Evolutionary conservation across 2,329 filamentous ascomycete genomes (phyloP).

Genomic region (Neocatenulostroma microsporum): DNA sequence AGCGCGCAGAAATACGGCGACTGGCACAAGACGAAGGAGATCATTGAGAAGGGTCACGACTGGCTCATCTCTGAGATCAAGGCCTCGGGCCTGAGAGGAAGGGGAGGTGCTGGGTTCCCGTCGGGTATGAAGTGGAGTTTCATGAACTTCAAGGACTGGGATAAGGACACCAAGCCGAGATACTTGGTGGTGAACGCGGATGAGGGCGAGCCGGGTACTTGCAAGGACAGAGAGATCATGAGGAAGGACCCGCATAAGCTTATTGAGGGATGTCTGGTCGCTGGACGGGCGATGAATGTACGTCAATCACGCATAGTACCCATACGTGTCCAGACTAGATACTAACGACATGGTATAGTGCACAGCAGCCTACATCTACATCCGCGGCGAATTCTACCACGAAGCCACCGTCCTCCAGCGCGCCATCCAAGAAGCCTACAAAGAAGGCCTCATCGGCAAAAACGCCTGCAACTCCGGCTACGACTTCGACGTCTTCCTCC

Average conservation of each 20-base stretch:
- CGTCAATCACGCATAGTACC: slow-evolving; percentile 8
- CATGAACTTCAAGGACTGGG: slow-evolving; percentile 99
- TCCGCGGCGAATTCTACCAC: slow-evolving; percentile 95
- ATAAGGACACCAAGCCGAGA: slow-evolving; percentile 90
- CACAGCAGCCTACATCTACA: slow-evolving; percentile 97
- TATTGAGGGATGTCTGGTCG: slow-evolving; percentile 90
- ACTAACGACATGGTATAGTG: slow-evolving; percentile 39
- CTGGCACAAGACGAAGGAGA: slow-evolving; percentile 99
- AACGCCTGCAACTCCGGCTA: slow-evolving; percentile 96
- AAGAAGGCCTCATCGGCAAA: slow-evolving; percentile 90
- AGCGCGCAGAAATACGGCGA: slow-evolving; percentile 96
- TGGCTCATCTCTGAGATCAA: slow-evolving; percentile 99
- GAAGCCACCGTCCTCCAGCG: slow-evolving; percentile 89
- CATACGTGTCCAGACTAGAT: too few relatives aligned
- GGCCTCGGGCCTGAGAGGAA: slow-evolving; percentile 86
- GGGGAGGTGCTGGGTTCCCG: slow-evolving; percentile 95
- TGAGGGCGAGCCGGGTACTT: slow-evolving; percentile 96
- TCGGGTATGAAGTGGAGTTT: slow-evolving; percentile 97
- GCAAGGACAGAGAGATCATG: slow-evolving; percentile 99
- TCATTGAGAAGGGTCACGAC: slow-evolving; percentile 91
- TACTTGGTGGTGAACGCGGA: slow-evolving; percentile 98
- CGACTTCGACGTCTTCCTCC: slow-evolving; percentile 94
- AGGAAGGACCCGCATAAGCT: slow-evolving; percentile 99
- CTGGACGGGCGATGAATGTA: slow-evolving; percentile 90
- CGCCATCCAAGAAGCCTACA: slow-evolving; percentile 96